phyloP scores from a whole-genome alignment of 2,329 filamentous ascomycete genomes.

The Lecanicillium sp. region DNA sequence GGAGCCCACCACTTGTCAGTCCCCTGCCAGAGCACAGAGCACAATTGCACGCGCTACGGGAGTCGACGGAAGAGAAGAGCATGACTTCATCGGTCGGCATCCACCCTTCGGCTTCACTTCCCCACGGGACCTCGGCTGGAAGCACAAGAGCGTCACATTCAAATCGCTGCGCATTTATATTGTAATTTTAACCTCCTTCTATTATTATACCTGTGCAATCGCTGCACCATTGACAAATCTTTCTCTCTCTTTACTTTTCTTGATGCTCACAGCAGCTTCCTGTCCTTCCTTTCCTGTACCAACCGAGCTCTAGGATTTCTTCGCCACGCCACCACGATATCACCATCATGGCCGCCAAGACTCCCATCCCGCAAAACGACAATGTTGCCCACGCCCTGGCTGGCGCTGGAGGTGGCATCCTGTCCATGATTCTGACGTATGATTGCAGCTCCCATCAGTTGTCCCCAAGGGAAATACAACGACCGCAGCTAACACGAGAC shows the following conservation, averaged over 20 bases:
- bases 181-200: background rate
- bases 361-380: conserved; percentile 76
- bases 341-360: conserved; percentile 38
- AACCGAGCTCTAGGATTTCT: background rate
- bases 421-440: conserved; percentile 93
- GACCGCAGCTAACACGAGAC: conserved; percentile 2
- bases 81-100: conserved; percentile 16
- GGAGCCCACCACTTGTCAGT: no score
- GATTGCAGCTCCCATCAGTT: conserved; percentile 12
- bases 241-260: conserved; percentile 1
- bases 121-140: conserved; percentile 11
- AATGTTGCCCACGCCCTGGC: conserved; percentile 94
- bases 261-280: background rate
- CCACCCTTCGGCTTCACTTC: conserved; percentile 1
- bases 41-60: conserved; percentile 3
- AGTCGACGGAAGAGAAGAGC: conserved; percentile 6
- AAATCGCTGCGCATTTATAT: background rate
- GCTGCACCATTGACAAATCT: background rate
- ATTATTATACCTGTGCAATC: background rate
- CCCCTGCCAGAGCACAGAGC: no score
- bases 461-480: conserved; percentile 1
- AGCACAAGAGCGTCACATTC: conserved; percentile 6
- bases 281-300: background rate
- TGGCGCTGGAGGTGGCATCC: conserved; percentile 83
- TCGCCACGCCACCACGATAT: conserved; percentile 4